Percentiles rank a stretch among this genome's conserved stretches.
These are phyloP conservation scores for Leccinum olivaceopallidum DNA, from an alignment of 768 basidiomycete species.

Conservation along the genomic window DNA sequence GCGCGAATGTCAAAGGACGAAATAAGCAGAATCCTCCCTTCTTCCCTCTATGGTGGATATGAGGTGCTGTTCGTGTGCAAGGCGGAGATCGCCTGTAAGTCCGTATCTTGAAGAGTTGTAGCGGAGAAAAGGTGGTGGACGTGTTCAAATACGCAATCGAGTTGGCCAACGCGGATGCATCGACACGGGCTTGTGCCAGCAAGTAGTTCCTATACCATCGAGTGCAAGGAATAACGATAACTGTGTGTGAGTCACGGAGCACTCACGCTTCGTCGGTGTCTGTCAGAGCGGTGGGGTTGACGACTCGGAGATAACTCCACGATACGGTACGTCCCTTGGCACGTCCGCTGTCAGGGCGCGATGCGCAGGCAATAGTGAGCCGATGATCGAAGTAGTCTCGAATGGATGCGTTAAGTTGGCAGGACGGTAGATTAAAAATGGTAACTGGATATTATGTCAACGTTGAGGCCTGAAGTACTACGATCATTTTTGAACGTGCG, in stretches of 20 bases:
- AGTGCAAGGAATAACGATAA: constrained; percentile 1
- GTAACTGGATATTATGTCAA: no score
- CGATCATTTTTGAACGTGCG: no score
- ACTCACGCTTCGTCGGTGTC: constrained; percentile 72
- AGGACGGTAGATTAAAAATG: no score
- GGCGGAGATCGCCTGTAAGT: constrained; percentile 92
- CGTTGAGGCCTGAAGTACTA: no score
- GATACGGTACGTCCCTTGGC: no score
- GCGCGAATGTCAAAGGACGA: constrained; percentile 6
- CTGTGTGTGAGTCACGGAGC: background rate
- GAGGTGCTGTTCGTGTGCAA: constrained; percentile 92
- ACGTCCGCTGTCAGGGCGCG: no score
- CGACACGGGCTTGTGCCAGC: background rate
- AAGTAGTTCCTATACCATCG: background rate
- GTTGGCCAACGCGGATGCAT: constrained; percentile 74
- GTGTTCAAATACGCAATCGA: constrained; percentile 86
- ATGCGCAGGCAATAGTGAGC: no score
- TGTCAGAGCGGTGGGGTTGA: constrained; percentile 40
- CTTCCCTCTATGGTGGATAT: constrained; percentile 63
- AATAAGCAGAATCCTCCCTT: background rate
- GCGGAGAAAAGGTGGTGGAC: constrained; percentile 78
- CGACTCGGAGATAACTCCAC: background rate
- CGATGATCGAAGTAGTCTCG: no score
- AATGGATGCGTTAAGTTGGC: no score
- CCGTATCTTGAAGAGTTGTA: constrained; percentile 93